Base-by-base conservation (phyloP, 2,329 filamentous ascomycete species). In the Penicillium corylophilum region DNA sequence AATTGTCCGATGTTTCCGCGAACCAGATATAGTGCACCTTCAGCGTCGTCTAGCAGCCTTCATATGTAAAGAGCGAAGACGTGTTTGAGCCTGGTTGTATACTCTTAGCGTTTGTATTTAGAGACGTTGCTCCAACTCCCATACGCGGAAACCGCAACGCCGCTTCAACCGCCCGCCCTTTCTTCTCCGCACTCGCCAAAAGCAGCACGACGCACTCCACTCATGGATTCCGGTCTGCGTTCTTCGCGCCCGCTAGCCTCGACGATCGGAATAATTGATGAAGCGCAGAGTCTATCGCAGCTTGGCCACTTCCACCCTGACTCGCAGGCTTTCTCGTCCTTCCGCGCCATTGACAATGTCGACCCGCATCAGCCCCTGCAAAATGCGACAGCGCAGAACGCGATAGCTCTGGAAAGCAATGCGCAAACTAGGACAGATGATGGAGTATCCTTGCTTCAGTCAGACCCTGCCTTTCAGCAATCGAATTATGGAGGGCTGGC, bases 201-300 rank as follows among this genome's bases (percentile, higher is more conserved):
- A 67, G 65, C 64, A 67, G 66, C 65, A 59, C 50, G 35, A 36
- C 51, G 56, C 46, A 46, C 41, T 56, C 47, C 50, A 54, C 52
- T 53, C 38, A 71, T 72, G 70, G 64, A 71, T 53, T 50, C 58
- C 31, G 55, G 49, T 24, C 54, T 62, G 29, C 40, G 54, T 46
- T 53, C 61, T 42, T 51, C 56, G 54, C 55, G 57, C 13, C 47
- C 61, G 33, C n/a, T 51, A 54, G 36, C 50, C 44, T 44, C 47
- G 47, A 35, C 61, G 56, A 40, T 60, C 59, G 24, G 49, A 39
- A 44, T 55, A 56, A 22, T 65, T n/a, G 59, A 61, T 53, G 59
- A 66, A 42, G 55, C 55, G 50, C 56, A 59, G 40, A 54, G 51
- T 36, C 42, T 65, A 43, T 53, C 59, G 24, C 60, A 65, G 20